A percentile compares a stretch with the other conserved stretches of the same genome.
Conservation (phyloP, 2,329 filamentous ascomycete genomes). For the Cercospora janseana region DNA sequence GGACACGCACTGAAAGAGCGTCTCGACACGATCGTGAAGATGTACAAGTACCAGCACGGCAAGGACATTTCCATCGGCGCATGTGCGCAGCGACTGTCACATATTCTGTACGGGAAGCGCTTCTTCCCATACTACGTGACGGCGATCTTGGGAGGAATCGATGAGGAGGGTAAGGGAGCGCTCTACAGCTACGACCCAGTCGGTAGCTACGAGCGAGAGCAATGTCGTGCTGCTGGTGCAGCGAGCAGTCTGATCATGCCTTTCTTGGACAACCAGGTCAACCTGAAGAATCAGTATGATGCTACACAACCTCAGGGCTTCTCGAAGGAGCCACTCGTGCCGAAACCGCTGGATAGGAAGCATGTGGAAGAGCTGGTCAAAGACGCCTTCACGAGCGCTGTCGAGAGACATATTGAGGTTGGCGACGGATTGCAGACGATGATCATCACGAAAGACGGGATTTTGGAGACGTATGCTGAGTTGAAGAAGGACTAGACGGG, state of each 20-base stretch:
- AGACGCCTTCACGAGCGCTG: slow-evolving; percentile 96
- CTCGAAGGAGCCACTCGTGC: slow-evolving; percentile 68
- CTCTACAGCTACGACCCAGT: slow-evolving; percentile 98
- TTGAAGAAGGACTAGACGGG: slow-evolving; percentile 77
- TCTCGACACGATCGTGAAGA: slow-evolving; percentile 91
- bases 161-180: slow-evolving; percentile 90
- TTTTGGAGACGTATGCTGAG: slow-evolving; percentile 78
- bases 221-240: slow-evolving; percentile 89
- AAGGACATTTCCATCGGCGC: slow-evolving; percentile 94
- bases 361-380: slow-evolving; percentile 85
- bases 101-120: slow-evolving; percentile 93
- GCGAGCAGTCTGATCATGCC: slow-evolving; percentile 90
- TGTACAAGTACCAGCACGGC: slow-evolving; percentile 97
- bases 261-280: slow-evolving; percentile 98
- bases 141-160: slow-evolving; percentile 88
- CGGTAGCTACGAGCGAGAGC: slow-evolving; percentile 94
- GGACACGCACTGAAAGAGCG: slow-evolving; percentile 91
- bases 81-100: slow-evolving; percentile 90
- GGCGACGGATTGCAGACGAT: slow-evolving; percentile 95
- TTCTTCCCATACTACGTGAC: slow-evolving; percentile 99
- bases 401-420: slow-evolving; percentile 98
- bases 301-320: slow-evolving; percentile 83
- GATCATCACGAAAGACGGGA: slow-evolving; percentile 82
- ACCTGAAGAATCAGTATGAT: slow-evolving; percentile 98
- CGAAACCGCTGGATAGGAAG: slow-evolving; percentile 65